phyloP scores from a whole-genome alignment of 495 filamentous ascomycete species.

The Xanthoparmelia taractica region DNA sequence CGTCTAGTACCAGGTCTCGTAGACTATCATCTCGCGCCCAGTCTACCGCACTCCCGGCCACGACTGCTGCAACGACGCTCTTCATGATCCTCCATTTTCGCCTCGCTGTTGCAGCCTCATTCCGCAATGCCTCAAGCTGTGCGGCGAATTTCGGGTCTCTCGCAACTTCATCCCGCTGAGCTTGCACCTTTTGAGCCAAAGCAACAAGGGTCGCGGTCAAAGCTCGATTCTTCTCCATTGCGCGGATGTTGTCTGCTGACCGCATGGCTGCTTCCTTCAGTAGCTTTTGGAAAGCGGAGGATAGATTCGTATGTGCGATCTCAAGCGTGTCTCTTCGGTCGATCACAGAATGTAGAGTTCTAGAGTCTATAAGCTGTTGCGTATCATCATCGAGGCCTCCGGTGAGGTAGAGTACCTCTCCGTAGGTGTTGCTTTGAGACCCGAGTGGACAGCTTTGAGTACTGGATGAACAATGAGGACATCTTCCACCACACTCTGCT shows the following conservation, averaged over 20 bases:
- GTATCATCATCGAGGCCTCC: constrained; percentile 9
- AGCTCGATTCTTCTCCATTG: constrained; percentile 52
- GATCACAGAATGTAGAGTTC: constrained; percentile 56
- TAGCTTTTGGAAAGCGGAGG: constrained; percentile 41
- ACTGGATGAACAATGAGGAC: constrained; percentile 64
- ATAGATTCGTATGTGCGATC: constrained; percentile 49
- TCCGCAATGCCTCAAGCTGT: constrained; percentile 49
- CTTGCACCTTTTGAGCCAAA: constrained; percentile 50
- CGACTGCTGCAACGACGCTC: constrained; percentile 59
- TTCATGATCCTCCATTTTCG: constrained; percentile 67
- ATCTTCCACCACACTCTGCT: constrained; percentile 56
- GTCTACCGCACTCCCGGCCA: constrained; percentile 77
- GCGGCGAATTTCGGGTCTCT: constrained; percentile 43
- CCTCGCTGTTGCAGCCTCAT: constrained; percentile 47
- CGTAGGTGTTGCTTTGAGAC: constrained; percentile 52
- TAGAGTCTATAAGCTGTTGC: constrained; percentile 30
- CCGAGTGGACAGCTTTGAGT: constrained; percentile 67
- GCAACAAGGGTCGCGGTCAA: constrained; percentile 53
- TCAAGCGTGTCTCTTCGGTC: constrained; percentile 60
- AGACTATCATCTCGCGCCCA: constrained; percentile 69
- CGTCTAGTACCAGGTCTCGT: constrained; percentile 66
- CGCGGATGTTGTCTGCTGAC: constrained; percentile 48
- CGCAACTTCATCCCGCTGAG: constrained; percentile 43
- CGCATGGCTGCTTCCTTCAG: constrained; percentile 43
- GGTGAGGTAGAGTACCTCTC: constrained; percentile 49